Evolutionary conservation across 2,329 filamentous ascomycete species (phyloP), one percentile per base, ranked within the genome.

Genomic region (Fusarium hostae): DNA sequence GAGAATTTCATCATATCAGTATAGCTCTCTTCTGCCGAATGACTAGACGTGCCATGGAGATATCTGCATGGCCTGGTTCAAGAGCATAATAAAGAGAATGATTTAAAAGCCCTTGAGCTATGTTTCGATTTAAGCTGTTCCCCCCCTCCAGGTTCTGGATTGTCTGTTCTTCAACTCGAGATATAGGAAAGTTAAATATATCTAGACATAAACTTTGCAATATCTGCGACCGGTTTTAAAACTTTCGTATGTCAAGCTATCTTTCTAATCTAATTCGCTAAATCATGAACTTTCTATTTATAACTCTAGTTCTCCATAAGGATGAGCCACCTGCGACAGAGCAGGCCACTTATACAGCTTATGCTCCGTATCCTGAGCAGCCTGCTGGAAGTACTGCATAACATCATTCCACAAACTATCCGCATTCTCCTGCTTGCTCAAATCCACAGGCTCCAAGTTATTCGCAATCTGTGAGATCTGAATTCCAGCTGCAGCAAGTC

Each of bases 391-490:
- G 15, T 72, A 52, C 55, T 65, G 20, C 50, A 57, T 15, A 12
- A 56, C 18, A 12, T 69, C 54, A 18, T 69, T 63, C 68, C 54
- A 72, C 13, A 71, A 16, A 5, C 59, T 9, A 28, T 71, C 68
- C 3, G 55, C 30, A 6, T 71, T 71, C 45, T 71, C 64, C 20
- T 72, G 50, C 13, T 65, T 45, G 9, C 68, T 72, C 22, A 71
- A 11, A 9, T 71, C 68, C 3, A 58, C 50, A 5, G 59, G 68
- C 32, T 50, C 68, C 3, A 60, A 15, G 2, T 68, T 20, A 3
- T 69, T 69, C 24, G 64, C 68, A 5, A 71, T 71, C 44, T 71
- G 68, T 0, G 37, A 54, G 1, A 71, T 71, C 13, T 72, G 68
- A 9, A 64, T 43, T 37, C 69, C 44, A 12, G 56, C 68, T 22